Conservation (phyloP, 495 filamentous ascomycete genomes). For the Talaromyces adpressus region DNA sequence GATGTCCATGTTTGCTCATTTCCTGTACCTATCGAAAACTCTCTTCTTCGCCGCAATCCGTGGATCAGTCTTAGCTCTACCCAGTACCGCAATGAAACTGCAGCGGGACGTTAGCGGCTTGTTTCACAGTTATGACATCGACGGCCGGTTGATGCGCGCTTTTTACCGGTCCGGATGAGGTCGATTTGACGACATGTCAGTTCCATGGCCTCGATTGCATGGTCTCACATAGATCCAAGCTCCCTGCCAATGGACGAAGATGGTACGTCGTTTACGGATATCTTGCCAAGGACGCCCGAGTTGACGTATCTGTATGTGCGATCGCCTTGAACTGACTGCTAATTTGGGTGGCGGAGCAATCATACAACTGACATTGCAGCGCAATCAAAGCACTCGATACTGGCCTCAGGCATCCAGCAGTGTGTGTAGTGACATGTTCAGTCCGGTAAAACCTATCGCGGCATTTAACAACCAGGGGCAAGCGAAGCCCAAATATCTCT, state of each 20-base stretch:
- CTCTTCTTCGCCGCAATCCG: not conserved
- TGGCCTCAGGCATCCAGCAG: not conserved
- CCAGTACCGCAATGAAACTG: not conserved
- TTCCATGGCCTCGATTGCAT: not conserved
- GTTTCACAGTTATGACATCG: not conserved
- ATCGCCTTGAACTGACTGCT: not conserved
- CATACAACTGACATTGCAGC: too few species aligned
- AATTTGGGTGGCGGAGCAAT: not conserved
- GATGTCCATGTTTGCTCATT: not conserved
- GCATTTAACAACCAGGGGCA: not conserved
- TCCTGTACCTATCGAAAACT: not conserved
- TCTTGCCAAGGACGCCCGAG: not conserved
- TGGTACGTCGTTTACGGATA: too few species aligned
- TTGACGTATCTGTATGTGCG: not conserved
- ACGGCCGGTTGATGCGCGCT: not conserved
- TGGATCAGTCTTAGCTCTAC: not conserved
- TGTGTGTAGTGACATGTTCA: not conserved
- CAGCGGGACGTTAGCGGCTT: not conserved
- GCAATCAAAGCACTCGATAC: not conserved
- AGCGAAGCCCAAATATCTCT: not conserved
- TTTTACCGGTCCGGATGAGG: not conserved
- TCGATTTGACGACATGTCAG: not conserved
- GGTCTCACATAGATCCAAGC: not conserved
- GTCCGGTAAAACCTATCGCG: not conserved
- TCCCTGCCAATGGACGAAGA: not conserved